Evolutionary conservation across 306 rosid genomes (phyloP), one percentile per base, ranked within the genome.

Genomic region (Crataegus laevigata): DNA sequence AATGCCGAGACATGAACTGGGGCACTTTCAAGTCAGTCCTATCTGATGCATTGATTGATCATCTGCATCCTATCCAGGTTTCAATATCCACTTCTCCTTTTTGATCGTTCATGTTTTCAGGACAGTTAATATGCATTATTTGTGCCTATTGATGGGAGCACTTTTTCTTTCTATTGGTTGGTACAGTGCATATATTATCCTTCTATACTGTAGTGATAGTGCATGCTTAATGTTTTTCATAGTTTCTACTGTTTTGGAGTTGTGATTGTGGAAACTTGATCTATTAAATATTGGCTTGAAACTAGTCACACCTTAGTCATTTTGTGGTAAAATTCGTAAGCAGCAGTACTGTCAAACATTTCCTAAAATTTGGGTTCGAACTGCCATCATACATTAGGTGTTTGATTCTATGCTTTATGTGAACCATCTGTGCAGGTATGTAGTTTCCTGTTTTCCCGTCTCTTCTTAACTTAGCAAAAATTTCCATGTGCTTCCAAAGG

Each of bases 11-110:
- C 75, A 89, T 91, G 98, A 94, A 78, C 82, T 92, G 98, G 98
- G 98, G 98, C 70, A 63, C 90, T 22, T 94, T 94, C 86, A 94
- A 94, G 79, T 18, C 75, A 77, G 87, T 90, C 64, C 80, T 94
- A 64, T 74, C 92, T 28, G 96, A 94, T 68, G 88, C 89, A 42
- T 74, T 94, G 91, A 84, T 91, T 77, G 91, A 90, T 74, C 97
- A 94, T 79, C 85, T 94, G 74, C 84, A 88, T 71, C 97, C 97
- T 43, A 90, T 94, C 82, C 98, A 94, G 98, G 98, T 91, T 84
- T 77, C 55, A 47, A 67, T 52, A 24, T 59, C 55, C 66, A 68
- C 4, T 55, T 34, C 42, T 69, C 51, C 80, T 42, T 58, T 80
- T 76, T 76, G 11, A 51, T 70, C 1, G 17, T 19, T 66, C 19